Conservation (phyloP, 345 rosid genomes). For the Camelina neglecta region DNA sequence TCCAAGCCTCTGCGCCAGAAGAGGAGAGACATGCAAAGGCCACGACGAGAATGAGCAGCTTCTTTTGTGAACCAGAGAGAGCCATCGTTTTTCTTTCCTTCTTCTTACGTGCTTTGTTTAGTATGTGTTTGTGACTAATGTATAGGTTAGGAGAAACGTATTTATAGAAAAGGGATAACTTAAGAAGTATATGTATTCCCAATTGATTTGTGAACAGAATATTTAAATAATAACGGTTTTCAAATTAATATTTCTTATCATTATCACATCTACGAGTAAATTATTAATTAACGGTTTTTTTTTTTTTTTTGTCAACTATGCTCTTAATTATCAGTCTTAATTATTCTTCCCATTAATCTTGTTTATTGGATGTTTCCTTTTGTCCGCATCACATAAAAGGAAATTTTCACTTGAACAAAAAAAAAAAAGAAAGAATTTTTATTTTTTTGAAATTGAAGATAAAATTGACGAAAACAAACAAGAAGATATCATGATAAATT, state of each 20-base stretch:
- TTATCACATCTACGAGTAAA: background rate
- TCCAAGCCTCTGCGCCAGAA: conserved; percentile 30
- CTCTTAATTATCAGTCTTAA: too few relatives aligned
- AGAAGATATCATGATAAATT: background rate
- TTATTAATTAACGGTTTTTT: background rate
- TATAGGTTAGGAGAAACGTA: conserved; percentile 1
- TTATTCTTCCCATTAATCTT: background rate
- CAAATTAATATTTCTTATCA: background rate
- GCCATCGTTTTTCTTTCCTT: conserved; percentile 13
- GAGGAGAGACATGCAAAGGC: conserved; percentile 34
- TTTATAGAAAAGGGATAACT: conserved; percentile 10
- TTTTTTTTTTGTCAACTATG: too few relatives aligned
- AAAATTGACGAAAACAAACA: too few relatives aligned
- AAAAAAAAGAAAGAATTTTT: too few relatives aligned
- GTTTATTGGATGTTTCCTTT: background rate
- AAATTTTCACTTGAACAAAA: too few relatives aligned
- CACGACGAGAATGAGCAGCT: conserved; percentile 15
- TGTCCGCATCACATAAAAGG: background rate
- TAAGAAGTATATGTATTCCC: background rate
- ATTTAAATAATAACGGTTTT: conserved; percentile 4
- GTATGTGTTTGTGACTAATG: background rate
- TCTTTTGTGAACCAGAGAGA: conserved; percentile 32
- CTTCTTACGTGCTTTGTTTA: background rate
- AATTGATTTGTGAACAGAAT: background rate
- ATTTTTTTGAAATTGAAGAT: too few relatives aligned